Percentiles rank a stretch among this genome's conserved stretches.
Evolutionary conservation across 306 rosid species (phyloP).

Genomic region (Alnus rubra): DNA sequence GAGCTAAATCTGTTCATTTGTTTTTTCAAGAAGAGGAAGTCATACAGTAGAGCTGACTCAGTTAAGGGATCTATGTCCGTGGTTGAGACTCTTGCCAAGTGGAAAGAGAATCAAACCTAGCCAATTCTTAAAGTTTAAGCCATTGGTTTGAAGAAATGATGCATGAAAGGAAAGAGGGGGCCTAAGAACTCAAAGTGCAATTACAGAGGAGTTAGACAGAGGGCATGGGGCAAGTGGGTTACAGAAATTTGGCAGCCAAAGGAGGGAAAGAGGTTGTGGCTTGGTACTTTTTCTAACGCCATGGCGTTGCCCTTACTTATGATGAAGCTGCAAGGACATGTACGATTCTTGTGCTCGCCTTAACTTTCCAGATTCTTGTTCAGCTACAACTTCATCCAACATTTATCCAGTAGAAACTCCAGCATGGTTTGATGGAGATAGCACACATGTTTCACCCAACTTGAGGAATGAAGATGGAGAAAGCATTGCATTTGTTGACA

Average conservation of each 20-base stretch:
- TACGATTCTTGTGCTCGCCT: slow-evolving; percentile 73
- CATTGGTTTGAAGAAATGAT: slow-evolving; percentile 90
- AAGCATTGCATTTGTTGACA: too few species aligned
- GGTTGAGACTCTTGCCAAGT: slow-evolving; percentile 69
- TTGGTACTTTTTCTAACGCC: slow-evolving; percentile 72
- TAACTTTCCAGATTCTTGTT: slow-evolving; percentile 55
- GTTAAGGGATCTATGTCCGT: slow-evolving; percentile 40
- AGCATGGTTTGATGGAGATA: slow-evolving; percentile 49
- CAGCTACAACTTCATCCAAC: slow-evolving; percentile 34
- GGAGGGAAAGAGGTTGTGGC: slow-evolving; percentile 51
- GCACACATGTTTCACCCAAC: not conserved
- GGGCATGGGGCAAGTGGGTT: too few species aligned
- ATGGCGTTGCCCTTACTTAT: slow-evolving; percentile 62
- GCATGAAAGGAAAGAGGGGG: slow-evolving; percentile 85
- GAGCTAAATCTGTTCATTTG: too few species aligned
- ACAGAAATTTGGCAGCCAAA: too few species aligned
- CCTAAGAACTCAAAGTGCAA: too few species aligned
- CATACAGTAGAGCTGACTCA: slow-evolving; percentile 40
- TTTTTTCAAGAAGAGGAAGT: slow-evolving; percentile 69
- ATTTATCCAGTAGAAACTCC: slow-evolving; percentile 40
- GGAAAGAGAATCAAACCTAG: slow-evolving; percentile 58
- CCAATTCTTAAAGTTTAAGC: slow-evolving; percentile 54
- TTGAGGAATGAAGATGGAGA: slow-evolving; percentile 26
- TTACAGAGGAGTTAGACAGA: too few species aligned
- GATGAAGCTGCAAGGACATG: slow-evolving; percentile 92